Evolutionary conservation across 2,329 filamentous ascomycete species (phyloP), one percentile per base, ranked within the genome.

Genomic region (Trichoderma simmonsii): DNA sequence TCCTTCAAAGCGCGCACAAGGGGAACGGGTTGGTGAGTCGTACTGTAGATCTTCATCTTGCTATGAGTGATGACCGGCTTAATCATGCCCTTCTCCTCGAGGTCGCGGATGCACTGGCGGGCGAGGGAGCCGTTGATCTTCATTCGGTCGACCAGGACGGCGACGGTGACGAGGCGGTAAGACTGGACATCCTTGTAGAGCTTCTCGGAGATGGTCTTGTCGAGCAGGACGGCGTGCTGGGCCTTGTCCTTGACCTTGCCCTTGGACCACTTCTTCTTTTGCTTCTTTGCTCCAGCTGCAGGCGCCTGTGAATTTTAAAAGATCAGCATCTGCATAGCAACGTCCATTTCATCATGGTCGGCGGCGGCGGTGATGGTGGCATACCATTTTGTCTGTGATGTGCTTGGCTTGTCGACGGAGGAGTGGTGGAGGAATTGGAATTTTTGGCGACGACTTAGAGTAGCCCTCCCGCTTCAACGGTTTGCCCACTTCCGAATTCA

Each of bases 131-230:
- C 97, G 89, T 99, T 99, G 90, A 99, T 97, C 94, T 99, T 99
- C 86, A 99, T 91, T 86, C 96, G 92, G 88, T 99, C 96, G 90
- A 99, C 96, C 82, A 99, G 94, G 81, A 94, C 95, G 82, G 96
- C 95, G 82, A 98, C 93, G 83, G 96, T 98, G 88, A 99, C 94
- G 85, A 99, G 94, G 83, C 96, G 94, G 93, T 98, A 99, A 77
- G 96, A 98, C 87, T 98, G 96, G 81, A 99, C 97, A 91, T 99
- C 96, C 90, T 99, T 99, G 90, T 97, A 93, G 86, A 99, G 94
- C 90, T 97, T 97, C 88, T 99, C 96, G 79, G 92, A 93, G 83
- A 92, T 97, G 87, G 89, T 84, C 92, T 99, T 99, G 90, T 99
- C 96, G 87, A 99, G 94, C 83, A 98, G 90, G 86, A 99, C 96